A percentile compares a stretch with the other conserved stretches of the same genome.
phyloP scores from a whole-genome alignment of 176 grass and related monocot genomes.

The barley (Hordeum vulgare) region MorexV3_pseudomolecules_assembly NC_058523.1:101969583-101970082 shows the following conservation, averaged over 20 bases:
- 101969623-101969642: constrained; percentile 89
- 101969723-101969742: constrained; percentile 72
- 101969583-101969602: neutral
- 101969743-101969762: constrained; percentile 87
- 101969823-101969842: constrained; percentile 59
- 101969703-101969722: constrained; percentile 88
- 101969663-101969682: constrained; percentile 94
- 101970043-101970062: constrained; percentile 4
- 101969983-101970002: constrained; percentile 71
- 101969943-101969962: neutral
- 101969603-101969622: constrained; percentile 42
- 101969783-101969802: constrained; percentile 89
- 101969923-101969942: neutral
- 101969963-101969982: constrained; percentile 12
- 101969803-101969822: constrained; percentile 94
- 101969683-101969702: constrained; percentile 98
- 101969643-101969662: constrained; percentile 85
- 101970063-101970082: constrained; percentile 20
- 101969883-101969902: neutral
- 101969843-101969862: neutral
- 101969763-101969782: constrained; percentile 97
- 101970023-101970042: constrained; percentile 60
- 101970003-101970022: constrained; percentile 75
- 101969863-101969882: neutral
- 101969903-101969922: constrained; percentile 5